A percentile compares a stretch with the other conserved stretches of the same genome.
Conservation (phyloP, 768 basidiomycete species). For the Nidularia sp. region DNA sequence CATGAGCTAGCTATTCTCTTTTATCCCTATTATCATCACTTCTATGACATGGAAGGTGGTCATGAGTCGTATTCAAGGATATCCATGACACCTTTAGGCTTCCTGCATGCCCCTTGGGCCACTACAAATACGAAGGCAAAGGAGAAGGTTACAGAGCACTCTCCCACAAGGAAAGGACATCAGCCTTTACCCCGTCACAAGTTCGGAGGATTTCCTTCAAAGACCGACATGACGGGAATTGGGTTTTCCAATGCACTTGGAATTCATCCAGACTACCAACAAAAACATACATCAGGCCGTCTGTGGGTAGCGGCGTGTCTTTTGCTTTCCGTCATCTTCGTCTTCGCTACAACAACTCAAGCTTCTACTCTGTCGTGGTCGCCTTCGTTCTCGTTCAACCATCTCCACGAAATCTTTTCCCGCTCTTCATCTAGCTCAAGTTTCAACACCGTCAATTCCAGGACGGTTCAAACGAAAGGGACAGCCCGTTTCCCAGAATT, state of each 20-base stretch:
- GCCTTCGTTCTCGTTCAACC: slow-evolving; percentile 6
- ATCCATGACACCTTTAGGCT: background rate
- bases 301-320: slow-evolving; percentile 9
- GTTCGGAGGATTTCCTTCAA: background rate
- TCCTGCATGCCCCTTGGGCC: background rate
- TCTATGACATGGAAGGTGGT: slow-evolving; percentile 12
- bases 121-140: background rate
- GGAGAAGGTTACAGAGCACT: background rate
- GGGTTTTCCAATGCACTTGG: background rate
- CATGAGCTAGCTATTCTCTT: slow-evolving; percentile 12
- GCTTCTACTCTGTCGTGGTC: slow-evolving; percentile 1
- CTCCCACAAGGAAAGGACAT: background rate
- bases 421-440: slow-evolving; percentile 1
- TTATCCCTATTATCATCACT: slow-evolving; percentile 7
- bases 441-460: background rate
- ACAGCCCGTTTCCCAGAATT: slow-evolving; percentile 1
- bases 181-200: background rate
- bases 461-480: background rate
- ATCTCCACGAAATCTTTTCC: slow-evolving; percentile 8
- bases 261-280: too few species aligned
- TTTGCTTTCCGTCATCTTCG: slow-evolving; percentile 16
- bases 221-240: slow-evolving; percentile 14
- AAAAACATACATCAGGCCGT: background rate
- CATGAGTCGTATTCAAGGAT: slow-evolving; percentile 13
- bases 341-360: slow-evolving; percentile 14